These are phyloP conservation scores for Tephrocybe sp. DNA, from an alignment of 768 basidiomycete species.

Conservation along the genomic window DNA sequence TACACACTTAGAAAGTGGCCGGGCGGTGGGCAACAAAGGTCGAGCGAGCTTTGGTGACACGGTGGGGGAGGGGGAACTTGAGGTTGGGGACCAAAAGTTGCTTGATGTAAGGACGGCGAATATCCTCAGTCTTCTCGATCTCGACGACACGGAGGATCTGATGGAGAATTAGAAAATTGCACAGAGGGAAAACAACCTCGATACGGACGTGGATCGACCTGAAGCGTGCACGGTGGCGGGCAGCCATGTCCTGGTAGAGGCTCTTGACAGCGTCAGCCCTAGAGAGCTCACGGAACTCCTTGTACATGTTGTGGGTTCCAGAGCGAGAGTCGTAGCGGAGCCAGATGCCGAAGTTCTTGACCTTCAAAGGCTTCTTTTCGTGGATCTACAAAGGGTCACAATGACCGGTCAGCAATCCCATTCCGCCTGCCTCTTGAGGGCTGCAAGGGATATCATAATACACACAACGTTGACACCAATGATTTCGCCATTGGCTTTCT, in stretches of 20 bases:
- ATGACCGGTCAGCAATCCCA: slow-evolving; percentile 55
- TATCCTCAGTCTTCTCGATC: slow-evolving; percentile 87
- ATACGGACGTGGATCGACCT: slow-evolving; percentile 89
- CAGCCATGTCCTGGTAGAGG: slow-evolving; percentile 99
- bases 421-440: slow-evolving; percentile 87
- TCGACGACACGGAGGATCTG: slow-evolving; percentile 98
- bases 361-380: slow-evolving; percentile 96
- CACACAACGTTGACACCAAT: slow-evolving; percentile 97
- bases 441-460: slow-evolving; percentile 69
- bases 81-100: slow-evolving; percentile 88
- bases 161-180: neutral
- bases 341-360: slow-evolving; percentile 99
- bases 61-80: slow-evolving; percentile 97
- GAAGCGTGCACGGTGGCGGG: slow-evolving; percentile 98
- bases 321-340: slow-evolving; percentile 99
- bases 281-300: slow-evolving; percentile 95
- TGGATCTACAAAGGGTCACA: slow-evolving; percentile 69
- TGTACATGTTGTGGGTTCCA: slow-evolving; percentile 99
- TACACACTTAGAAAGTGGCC: slow-evolving; percentile 56
- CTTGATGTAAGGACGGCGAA: slow-evolving; percentile 97
- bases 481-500: slow-evolving; percentile 99
- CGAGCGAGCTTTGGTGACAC: slow-evolving; percentile 74
- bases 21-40: slow-evolving; percentile 83
- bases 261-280: slow-evolving; percentile 95
- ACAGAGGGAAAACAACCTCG: neutral